A percentile compares a stretch with the other conserved stretches of the same genome.
Evolutionary conservation across 768 basidiomycete species (phyloP).

Genomic region (Galerina marginata): DNA sequence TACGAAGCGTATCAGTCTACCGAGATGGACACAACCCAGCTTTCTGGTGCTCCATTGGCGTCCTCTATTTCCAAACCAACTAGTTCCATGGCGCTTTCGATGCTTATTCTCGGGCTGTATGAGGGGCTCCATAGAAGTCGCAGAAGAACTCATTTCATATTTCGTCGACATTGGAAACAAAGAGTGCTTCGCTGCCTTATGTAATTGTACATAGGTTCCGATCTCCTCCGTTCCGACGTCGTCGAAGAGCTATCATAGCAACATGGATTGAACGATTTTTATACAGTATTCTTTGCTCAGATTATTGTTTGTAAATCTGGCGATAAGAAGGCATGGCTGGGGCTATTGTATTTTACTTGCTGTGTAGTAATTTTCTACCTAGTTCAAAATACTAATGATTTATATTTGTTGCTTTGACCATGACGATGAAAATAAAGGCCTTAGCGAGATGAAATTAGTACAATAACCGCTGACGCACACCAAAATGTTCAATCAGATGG

Average conservation of each 20-base stretch:
- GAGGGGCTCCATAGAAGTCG: slow-evolving; percentile 80
- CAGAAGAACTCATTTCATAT: slow-evolving; percentile 93
- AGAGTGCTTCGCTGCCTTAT: slow-evolving; percentile 90
- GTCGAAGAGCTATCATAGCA: slow-evolving; percentile 97
- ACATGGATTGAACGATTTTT: slow-evolving; percentile 94
- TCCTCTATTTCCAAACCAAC: slow-evolving; percentile 99
- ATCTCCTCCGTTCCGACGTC: slow-evolving; percentile 90
- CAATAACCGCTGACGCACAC: too few species aligned
- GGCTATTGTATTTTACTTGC: too few species aligned
- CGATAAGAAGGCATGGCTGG: too few species aligned
- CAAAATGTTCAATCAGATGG: too few species aligned
- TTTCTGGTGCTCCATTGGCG: slow-evolving; percentile 99
- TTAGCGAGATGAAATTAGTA: too few species aligned
- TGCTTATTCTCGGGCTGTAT: slow-evolving; percentile 97
- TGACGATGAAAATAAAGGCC: too few species aligned
- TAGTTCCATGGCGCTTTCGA: slow-evolving; percentile 99
- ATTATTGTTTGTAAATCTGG: too few species aligned
- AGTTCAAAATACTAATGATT: too few species aligned
- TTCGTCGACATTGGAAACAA: slow-evolving; percentile 99
- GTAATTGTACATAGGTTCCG: slow-evolving; percentile 86
- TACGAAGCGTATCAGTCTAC: slow-evolving; percentile 99
- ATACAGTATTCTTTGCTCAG: slow-evolving; percentile 40
- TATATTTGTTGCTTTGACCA: too few species aligned
- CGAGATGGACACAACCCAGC: slow-evolving; percentile 98
- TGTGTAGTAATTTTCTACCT: too few species aligned